Percentiles rank a stretch among this genome's conserved stretches.
Conservation (phyloP, 345 rosid species). For the Heritiera littoralis region DNA sequence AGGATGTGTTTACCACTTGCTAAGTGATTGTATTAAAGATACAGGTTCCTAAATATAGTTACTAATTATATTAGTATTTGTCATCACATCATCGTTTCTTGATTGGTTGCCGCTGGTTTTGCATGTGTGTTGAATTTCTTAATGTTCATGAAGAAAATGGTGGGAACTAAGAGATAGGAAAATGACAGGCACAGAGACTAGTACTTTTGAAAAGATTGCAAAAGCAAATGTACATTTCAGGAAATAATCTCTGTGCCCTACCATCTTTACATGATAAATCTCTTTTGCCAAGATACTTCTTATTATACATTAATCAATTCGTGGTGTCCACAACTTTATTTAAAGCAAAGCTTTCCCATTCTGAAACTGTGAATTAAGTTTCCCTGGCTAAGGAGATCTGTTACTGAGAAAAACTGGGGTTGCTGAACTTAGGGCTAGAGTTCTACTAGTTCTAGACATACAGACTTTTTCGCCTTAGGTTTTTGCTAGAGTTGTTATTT, state of each 20-base stretch:
- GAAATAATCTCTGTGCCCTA: slow-evolving; percentile 53
- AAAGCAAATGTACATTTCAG: slow-evolving; percentile 39
- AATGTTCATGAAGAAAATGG: slow-evolving; percentile 28
- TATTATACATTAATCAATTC: slow-evolving; percentile 42
- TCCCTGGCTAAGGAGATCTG: background rate
- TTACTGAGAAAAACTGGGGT: slow-evolving; percentile 8
- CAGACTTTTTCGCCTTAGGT: background rate
- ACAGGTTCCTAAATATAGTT: background rate
- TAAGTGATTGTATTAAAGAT: background rate
- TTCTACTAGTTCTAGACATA: background rate
- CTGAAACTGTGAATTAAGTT: background rate
- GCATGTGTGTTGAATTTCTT: slow-evolving; percentile 18
- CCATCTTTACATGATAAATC: slow-evolving; percentile 47
- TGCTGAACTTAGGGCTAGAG: background rate
- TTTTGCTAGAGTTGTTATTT: background rate
- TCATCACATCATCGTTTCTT: background rate
- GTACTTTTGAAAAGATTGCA: slow-evolving; percentile 38
- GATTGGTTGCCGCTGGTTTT: background rate
- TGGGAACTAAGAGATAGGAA: slow-evolving; percentile 36
- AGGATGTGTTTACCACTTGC: background rate
- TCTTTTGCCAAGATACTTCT: slow-evolving; percentile 45
- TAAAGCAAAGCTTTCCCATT: slow-evolving; percentile 34
- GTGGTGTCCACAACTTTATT: slow-evolving; percentile 38
- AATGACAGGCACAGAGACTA: slow-evolving; percentile 28
- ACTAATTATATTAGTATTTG: background rate